Percentiles rank a stretch among this genome's conserved stretches.
Conservation (phyloP, 2,329 filamentous ascomycete species). For the Pseudopyricularia cyperi region DNA sequence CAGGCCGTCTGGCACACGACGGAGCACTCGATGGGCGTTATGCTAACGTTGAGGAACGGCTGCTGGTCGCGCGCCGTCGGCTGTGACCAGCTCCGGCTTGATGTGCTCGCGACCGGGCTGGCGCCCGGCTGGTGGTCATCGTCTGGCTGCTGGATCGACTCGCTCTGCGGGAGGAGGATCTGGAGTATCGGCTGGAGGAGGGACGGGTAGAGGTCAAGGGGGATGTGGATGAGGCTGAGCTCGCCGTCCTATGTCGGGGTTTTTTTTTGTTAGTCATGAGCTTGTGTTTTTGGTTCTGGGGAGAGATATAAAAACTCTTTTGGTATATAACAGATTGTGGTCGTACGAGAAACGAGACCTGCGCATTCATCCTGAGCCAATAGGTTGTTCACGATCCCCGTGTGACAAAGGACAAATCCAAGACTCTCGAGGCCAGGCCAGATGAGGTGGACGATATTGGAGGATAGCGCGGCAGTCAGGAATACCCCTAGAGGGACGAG, state of each 20-base stretch:
- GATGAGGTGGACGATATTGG: not conserved
- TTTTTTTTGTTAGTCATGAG: not conserved
- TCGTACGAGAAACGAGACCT: constrained; percentile 44
- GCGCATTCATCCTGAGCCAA: constrained; percentile 34
- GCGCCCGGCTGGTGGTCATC: not conserved
- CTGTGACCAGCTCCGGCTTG: not conserved
- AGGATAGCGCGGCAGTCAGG: not conserved
- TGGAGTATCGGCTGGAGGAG: constrained; percentile 82
- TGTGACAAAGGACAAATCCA: not conserved
- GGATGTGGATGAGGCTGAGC: constrained; percentile 83
- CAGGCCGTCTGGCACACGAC: constrained; percentile 73
- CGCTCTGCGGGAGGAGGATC: constrained; percentile 58
- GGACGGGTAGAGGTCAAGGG: constrained; percentile 60
- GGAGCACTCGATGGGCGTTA: constrained; percentile 87
- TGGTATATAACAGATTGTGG: too few species aligned
- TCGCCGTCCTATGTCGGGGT: constrained; percentile 56
- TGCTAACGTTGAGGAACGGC: constrained; percentile 82
- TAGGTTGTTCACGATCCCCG: too few species aligned
- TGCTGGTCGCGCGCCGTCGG: constrained; percentile 44
- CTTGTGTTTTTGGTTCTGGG: not conserved
- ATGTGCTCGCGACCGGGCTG: constrained; percentile 17
- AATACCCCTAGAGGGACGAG: not conserved
- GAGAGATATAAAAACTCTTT: constrained; percentile 8
- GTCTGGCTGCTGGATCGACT: constrained; percentile 14
- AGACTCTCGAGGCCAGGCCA: too few species aligned